Conservation (phyloP, 805 yeast genomes). For the Candida arabinofermentans region DNA sequence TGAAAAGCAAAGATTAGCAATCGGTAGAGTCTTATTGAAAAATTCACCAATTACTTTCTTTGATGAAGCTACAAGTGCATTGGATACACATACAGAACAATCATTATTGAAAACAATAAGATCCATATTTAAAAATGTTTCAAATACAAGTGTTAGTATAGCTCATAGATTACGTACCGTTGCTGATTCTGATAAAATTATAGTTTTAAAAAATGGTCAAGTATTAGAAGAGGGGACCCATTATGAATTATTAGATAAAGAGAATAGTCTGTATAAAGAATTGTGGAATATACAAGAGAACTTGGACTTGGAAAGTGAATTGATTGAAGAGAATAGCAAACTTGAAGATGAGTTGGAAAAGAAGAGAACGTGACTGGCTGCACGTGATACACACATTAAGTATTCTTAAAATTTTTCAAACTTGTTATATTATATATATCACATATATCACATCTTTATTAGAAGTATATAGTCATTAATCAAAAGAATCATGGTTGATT, state of each 20-base stretch:
- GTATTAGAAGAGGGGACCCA: conserved; percentile 92
- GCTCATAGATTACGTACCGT: conserved; percentile 93
- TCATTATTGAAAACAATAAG: conserved; percentile 72
- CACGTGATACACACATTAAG: neutral
- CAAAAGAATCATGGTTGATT: conserved; percentile 51
- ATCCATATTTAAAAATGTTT: conserved; percentile 50
- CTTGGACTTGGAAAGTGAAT: conserved; percentile 45
- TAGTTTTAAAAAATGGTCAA: conserved; percentile 72
- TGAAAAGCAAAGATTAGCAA: conserved; percentile 92
- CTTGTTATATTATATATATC: neutral
- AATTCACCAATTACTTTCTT: conserved; percentile 87
- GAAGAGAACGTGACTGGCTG: neutral
- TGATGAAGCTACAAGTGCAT: conserved; percentile 95
- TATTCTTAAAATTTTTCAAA: neutral
- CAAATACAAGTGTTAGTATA: conserved; percentile 78
- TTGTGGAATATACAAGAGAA: conserved; percentile 94
- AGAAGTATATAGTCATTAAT: neutral
- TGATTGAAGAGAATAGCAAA: conserved; percentile 35
- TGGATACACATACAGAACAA: conserved; percentile 96
- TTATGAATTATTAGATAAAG: conserved; percentile 47
- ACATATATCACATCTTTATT: neutral
- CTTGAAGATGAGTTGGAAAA: conserved; percentile 16
- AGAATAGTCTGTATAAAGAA: conserved; percentile 64
- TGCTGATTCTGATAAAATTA: conserved; percentile 90
- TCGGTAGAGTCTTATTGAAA: conserved; percentile 84